These are phyloP conservation scores for Ustilago tritici DNA, from an alignment of 1,284 basidiomycete species.

Conservation along the genomic window DNA sequence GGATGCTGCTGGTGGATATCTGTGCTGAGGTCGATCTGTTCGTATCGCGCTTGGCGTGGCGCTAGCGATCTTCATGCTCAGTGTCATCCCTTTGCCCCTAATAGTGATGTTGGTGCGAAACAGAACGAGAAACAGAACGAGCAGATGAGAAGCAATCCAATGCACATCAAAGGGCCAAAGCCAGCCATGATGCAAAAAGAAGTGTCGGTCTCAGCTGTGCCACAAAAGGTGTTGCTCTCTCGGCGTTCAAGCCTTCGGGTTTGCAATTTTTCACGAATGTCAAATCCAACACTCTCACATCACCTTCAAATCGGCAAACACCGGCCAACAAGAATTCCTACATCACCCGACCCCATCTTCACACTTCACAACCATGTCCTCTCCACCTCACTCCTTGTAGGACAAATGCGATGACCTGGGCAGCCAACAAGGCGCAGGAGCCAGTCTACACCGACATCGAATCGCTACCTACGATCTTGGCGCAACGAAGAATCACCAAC, in stretches of 20 bases:
- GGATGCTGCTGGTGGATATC: constrained; percentile 13
- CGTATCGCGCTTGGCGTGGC: background rate
- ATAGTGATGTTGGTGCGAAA: background rate
- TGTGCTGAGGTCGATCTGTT: constrained; percentile 1
- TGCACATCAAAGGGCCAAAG: background rate
- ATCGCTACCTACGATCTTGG: constrained; percentile 35
- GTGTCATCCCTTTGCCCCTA: background rate
- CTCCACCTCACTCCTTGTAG: background rate
- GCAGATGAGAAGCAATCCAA: background rate
- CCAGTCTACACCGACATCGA: constrained; percentile 45
- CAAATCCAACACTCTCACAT: background rate
- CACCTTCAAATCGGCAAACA: background rate
- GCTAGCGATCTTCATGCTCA: constrained; percentile 6
- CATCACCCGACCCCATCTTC: background rate
- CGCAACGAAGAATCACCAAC: constrained; percentile 47
- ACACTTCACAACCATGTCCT: background rate
- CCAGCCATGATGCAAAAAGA: background rate
- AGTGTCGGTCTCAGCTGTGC: background rate
- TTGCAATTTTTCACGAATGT: background rate
- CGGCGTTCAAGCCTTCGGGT: background rate
- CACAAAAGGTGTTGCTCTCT: background rate
- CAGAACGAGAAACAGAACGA: background rate
- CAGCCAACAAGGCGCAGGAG: constrained; percentile 27
- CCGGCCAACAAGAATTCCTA: background rate
- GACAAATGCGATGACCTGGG: constrained; percentile 20